phyloP scores from a whole-genome alignment of 2,329 filamentous ascomycete species.

The Emergomyces pasteurianus region DNA sequence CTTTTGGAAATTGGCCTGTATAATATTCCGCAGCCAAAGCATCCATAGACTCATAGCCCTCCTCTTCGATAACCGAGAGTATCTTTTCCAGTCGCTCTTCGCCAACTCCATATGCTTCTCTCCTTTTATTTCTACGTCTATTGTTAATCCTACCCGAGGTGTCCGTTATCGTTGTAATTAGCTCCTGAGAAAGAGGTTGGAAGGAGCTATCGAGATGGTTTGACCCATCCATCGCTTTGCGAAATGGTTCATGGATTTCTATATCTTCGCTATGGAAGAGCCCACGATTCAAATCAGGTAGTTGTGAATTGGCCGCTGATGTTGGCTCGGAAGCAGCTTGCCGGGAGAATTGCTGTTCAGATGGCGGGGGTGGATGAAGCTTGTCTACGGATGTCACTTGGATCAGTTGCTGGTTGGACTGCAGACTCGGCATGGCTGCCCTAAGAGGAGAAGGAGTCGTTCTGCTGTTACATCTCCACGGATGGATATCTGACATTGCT shows the following conservation, averaged over 20 bases:
- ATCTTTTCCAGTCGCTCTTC: not conserved
- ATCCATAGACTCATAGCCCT: conserved; percentile 1
- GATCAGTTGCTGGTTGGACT: not conserved
- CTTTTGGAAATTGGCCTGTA: not conserved
- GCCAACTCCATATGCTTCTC: not conserved
- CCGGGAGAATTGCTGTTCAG: not conserved
- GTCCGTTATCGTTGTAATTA: not conserved
- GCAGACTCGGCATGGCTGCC: not conserved
- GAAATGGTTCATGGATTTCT: not conserved
- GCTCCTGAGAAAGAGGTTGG: not conserved
- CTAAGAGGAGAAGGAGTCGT: not conserved
- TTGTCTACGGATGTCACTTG: not conserved
- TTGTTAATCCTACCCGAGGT: not conserved
- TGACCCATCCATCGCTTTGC: not conserved
- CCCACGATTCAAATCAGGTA: not conserved
- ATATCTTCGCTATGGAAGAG: not conserved
- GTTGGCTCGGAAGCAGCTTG: not conserved
- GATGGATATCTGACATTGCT: not conserved
- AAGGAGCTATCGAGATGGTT: not conserved
- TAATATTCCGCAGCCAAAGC: not conserved
- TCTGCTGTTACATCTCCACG: not conserved
- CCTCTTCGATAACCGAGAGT: not conserved
- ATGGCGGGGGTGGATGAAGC: not conserved
- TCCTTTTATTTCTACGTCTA: not conserved
- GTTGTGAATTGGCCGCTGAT: not conserved